Conservation (phyloP, 768 basidiomycete genomes). For the Albatrellus ellisii region DNA sequence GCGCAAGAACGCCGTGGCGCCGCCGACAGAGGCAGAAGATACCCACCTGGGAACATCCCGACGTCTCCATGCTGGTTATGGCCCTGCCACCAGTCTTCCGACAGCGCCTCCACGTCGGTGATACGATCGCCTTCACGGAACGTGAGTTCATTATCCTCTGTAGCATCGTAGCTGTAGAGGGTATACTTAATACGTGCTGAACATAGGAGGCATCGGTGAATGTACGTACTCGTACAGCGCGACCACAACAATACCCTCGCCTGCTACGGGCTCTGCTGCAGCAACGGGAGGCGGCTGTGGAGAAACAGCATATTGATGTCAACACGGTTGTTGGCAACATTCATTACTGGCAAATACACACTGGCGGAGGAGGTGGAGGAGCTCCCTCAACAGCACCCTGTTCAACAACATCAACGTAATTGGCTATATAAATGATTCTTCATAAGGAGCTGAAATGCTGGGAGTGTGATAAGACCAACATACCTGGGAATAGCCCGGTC, state of each 20-base stretch:
- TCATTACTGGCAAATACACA: no score
- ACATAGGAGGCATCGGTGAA: not conserved
- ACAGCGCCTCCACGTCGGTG: slow-evolving; percentile 62
- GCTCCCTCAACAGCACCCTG: slow-evolving; percentile 32
- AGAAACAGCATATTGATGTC: slow-evolving; percentile 4
- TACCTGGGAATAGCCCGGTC: slow-evolving; percentile 78
- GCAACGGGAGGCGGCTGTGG: slow-evolving; percentile 28
- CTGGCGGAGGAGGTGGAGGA: slow-evolving; percentile 39
- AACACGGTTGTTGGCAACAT: no score
- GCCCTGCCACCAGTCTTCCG: slow-evolving; percentile 88
- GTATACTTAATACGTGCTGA: not conserved
- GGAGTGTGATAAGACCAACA: slow-evolving; percentile 10
- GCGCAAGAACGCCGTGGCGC: no score
- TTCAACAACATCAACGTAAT: slow-evolving; percentile 71
- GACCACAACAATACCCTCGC: slow-evolving; percentile 49
- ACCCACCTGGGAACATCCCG: slow-evolving; percentile 69
- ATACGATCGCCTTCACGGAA: slow-evolving; percentile 79
- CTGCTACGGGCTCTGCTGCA: slow-evolving; percentile 28
- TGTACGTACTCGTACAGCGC: slow-evolving; percentile 57
- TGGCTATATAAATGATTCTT: slow-evolving; percentile 33
- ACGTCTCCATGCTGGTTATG: slow-evolving; percentile 36
- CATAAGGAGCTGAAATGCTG: not conserved
- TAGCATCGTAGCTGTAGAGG: slow-evolving; percentile 62
- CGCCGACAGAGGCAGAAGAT: no score
- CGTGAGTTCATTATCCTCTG: slow-evolving; percentile 82